Conservation (phyloP, 768 basidiomycete species). For the Cantharellus cinnabarinus region DNA sequence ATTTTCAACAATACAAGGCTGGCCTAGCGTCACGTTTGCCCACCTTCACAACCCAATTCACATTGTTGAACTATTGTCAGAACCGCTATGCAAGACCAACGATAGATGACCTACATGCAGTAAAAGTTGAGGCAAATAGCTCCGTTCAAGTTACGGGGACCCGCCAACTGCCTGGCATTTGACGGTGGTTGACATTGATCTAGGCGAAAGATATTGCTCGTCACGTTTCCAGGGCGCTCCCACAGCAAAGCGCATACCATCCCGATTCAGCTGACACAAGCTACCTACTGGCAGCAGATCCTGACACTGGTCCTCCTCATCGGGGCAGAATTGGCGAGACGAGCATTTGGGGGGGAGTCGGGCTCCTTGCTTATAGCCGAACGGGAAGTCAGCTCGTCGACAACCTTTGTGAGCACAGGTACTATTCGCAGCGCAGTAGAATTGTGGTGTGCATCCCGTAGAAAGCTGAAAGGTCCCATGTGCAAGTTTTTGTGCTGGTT, state of each 20-base stretch:
- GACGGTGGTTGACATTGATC: conserved; percentile 61
- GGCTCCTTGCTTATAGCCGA: conserved; percentile 28
- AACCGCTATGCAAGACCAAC: neutral
- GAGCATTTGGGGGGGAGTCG: conserved; percentile 40
- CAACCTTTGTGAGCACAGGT: conserved; percentile 46
- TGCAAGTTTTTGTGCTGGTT: conserved; percentile 44
- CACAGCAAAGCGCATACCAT: conserved; percentile 29
- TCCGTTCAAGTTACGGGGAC: conserved; percentile 59
- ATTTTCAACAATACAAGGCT: conserved; percentile 53
- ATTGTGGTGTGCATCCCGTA: conserved; percentile 52
- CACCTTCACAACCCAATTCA: conserved; percentile 26
- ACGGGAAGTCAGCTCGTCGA: conserved; percentile 56
- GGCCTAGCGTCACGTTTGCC: conserved; percentile 52
- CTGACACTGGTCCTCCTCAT: conserved; percentile 58
- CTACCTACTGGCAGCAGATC: conserved; percentile 36
- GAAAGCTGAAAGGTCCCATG: conserved; percentile 61
- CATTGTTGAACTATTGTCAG: conserved; percentile 1
- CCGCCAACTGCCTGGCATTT: conserved; percentile 29
- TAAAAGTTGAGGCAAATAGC: conserved; percentile 63
- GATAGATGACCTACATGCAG: conserved; percentile 41
- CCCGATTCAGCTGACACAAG: conserved; percentile 68
- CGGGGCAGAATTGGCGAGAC: conserved; percentile 55
- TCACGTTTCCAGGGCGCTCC: neutral
- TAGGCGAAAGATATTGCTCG: conserved; percentile 14
- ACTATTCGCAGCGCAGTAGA: conserved; percentile 36